Base-by-base conservation (phyloP, 495 filamentous ascomycete species). In the Penicillium simplicissimum region DNA sequence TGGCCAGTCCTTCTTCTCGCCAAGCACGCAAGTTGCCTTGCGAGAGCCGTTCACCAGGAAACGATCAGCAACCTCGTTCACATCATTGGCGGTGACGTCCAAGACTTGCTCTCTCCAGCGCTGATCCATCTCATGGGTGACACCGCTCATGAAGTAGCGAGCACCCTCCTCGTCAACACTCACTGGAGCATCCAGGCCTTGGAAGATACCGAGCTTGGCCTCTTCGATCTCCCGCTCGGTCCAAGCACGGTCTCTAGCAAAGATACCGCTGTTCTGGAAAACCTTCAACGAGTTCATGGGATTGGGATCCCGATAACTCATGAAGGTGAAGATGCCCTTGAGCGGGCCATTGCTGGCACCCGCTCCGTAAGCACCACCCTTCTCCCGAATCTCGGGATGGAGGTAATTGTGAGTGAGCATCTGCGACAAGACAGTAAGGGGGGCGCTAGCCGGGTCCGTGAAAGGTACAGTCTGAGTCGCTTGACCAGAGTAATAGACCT, bases 271-370 rank as follows among this genome's bases (percentile, higher is more conserved):
- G 63, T 88, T 88, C 21, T 81, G 77, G 85, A 98, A 96, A 49
- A 97, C 88, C 57, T 85, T 88, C 61, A 98, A 75, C 0, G 90
- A 90, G 72, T 96, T 97, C 59, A 87, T 78, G 9, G 96, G 93
- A 71, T 97, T 97, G n/a, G 96, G 95, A 74, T 98, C 95, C 15
- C 95, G 88, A 78, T 98, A 98, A 60, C 90, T 94, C 77, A 94
- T 96, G 76, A 96, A 94, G 38, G 92, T 92, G 67, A 98, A 97
- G 2, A 95, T 67, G 19, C 95, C 95, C 64, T 89, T 88, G 3
- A 96, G 69, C 4, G 87, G 87, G 10, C 86, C 85, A 48, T 89
- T 86, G 75, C 91, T 96, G 13, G 96, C 93, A 15, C 92, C 91
- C 17, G 92, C 94, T 59, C 95, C 95, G 66, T 98, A 98, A 10